phyloP scores from a whole-genome alignment of 1,139 yeast genomes.

The Hyphopichia fennica region DNA sequence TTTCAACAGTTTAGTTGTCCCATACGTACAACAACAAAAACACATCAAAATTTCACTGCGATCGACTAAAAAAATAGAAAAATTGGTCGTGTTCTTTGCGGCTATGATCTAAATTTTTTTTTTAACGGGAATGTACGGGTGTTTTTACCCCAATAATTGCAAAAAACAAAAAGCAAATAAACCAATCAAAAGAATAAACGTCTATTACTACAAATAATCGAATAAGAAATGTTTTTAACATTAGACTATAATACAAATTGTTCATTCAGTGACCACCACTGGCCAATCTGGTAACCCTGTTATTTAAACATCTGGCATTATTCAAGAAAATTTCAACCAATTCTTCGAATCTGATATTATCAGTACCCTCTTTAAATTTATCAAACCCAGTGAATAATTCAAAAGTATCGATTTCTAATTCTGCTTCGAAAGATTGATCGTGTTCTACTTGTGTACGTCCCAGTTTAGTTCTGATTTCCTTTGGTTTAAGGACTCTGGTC shows the following conservation, averaged over 20 bases:
- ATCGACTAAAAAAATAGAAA: not conserved
- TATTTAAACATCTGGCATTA: constrained; percentile 58
- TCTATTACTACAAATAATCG: no score
- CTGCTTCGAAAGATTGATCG: constrained; percentile 55
- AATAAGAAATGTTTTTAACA: no score
- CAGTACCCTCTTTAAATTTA: constrained; percentile 45
- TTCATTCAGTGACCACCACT: constrained; percentile 7
- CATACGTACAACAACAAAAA: no score
- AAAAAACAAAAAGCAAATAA: no score
- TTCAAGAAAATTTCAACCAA: constrained; percentile 70
- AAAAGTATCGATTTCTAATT: constrained; percentile 69
- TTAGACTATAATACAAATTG: not conserved
- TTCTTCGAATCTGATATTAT: constrained; percentile 66
- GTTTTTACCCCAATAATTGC: no score
- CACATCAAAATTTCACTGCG: not conserved
- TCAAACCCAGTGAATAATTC: constrained; percentile 67
- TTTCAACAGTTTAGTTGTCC: no score
- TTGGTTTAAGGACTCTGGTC: constrained; percentile 57
- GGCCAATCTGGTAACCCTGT: constrained; percentile 48
- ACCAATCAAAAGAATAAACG: no score
- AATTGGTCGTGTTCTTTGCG: not conserved
- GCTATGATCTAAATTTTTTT: no score
- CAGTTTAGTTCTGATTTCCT: constrained; percentile 42
- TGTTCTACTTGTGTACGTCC: constrained; percentile 41
- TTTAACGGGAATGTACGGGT: no score